Conservation (phyloP, 1,139 yeast species). For the Candida tropicalis region DNA sequence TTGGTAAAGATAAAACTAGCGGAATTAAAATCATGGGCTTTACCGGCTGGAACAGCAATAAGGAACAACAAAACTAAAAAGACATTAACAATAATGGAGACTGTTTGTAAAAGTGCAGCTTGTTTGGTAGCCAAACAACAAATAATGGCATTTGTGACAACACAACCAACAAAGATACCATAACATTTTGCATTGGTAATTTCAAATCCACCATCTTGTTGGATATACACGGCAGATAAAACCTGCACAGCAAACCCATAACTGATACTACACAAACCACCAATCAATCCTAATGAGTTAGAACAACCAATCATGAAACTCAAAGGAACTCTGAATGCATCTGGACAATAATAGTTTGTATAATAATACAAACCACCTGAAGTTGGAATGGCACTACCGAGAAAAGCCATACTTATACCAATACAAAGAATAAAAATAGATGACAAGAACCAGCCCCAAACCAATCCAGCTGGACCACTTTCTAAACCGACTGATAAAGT, state of each 20-base stretch:
- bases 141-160: conserved; percentile 28
- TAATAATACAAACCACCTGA: conserved; percentile 71
- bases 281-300: conserved; percentile 37
- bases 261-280: conserved; percentile 40
- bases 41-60: conserved; percentile 69
- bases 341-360: conserved; percentile 44
- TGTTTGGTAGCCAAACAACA: conserved; percentile 39
- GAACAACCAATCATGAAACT: conserved; percentile 50
- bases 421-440: conserved; percentile 58
- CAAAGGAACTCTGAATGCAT: conserved; percentile 33
- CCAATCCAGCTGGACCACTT: conserved; percentile 49
- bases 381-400: conserved; percentile 72
- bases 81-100: conserved; percentile 59
- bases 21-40: conserved; percentile 29
- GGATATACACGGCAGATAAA: conserved; percentile 36
- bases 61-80: conserved; percentile 58
- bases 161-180: conserved; percentile 41
- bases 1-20: conserved; percentile 56
- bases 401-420: conserved; percentile 63
- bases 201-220: conserved; percentile 33
- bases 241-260: conserved; percentile 42
- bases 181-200: conserved; percentile 34
- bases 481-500: conserved; percentile 36
- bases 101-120: conserved; percentile 60
- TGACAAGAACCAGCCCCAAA: conserved; percentile 75